These are phyloP conservation scores for Artemisia tridentata DNA, from an alignment of 129 eudicot genomes.

Conservation along the genomic window DNA sequence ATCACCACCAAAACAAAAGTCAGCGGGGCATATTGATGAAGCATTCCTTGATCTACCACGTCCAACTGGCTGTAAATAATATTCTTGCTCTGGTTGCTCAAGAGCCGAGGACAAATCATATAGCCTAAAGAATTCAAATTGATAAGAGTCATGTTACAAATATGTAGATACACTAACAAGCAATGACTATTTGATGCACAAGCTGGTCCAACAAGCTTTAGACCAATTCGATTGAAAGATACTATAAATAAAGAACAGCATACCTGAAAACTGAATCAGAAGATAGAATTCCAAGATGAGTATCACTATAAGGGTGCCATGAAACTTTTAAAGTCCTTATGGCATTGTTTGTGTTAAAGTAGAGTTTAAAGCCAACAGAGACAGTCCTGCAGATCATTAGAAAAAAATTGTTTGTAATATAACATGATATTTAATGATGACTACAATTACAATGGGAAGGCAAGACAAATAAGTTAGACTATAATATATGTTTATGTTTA, in stretches of 20 bases:
- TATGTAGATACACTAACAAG: not conserved
- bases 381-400: constrained; percentile 61
- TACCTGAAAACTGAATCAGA: constrained; percentile 98
- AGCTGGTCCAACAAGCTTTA: too few species aligned
- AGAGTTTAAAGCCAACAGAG: constrained; percentile 68
- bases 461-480: not conserved
- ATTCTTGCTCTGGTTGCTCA: constrained; percentile 86
- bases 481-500: not conserved
- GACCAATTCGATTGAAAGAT: constrained; percentile 7
- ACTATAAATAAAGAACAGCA: not conserved
- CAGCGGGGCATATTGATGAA: constrained; percentile 83
- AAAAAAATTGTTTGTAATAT: constrained; percentile 10
- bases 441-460: too few species aligned
- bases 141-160: constrained; percentile 4
- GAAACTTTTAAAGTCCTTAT: constrained; percentile 62
- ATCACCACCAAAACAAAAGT: constrained; percentile 88
- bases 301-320: constrained; percentile 94
- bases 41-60: constrained; percentile 71
- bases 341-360: constrained; percentile 52
- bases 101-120: constrained; percentile 72
- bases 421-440: not conserved
- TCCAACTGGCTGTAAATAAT: constrained; percentile 80
- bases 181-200: not conserved
- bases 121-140: constrained; percentile 48
- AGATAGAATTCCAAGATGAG: constrained; percentile 80